Evolutionary conservation across 2,329 filamentous ascomycete genomes (phyloP).

Genomic region (Trichophyton verrucosum): DNA sequence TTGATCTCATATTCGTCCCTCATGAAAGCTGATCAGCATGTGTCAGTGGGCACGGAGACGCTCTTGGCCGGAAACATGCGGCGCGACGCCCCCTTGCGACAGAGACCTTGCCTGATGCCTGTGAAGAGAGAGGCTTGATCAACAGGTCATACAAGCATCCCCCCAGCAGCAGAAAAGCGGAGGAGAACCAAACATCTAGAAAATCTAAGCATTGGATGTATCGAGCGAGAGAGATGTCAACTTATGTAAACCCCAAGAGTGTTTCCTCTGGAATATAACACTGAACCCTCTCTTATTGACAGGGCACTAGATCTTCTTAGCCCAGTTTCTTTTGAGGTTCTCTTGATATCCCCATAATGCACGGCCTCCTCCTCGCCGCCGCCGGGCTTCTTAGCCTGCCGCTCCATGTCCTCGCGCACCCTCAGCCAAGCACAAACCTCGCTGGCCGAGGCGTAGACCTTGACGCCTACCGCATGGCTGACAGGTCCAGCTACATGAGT

Average conservation of each 20-base stretch:
- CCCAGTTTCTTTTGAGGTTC: background rate
- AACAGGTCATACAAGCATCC: background rate
- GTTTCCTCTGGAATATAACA: background rate
- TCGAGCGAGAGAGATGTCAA: background rate
- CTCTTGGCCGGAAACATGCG: constrained; percentile 3
- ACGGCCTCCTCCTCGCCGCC: constrained; percentile 11
- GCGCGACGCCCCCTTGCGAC: background rate
- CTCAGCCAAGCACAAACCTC: constrained; percentile 3
- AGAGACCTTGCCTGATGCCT: background rate
- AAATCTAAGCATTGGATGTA: background rate
- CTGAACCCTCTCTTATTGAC: background rate
- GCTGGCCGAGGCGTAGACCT: constrained; percentile 7
- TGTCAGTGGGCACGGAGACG: background rate
- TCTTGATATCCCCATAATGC: constrained; percentile 7
- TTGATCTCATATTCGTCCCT: background rate
- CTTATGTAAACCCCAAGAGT: background rate
- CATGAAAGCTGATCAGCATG: background rate
- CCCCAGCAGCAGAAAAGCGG: background rate
- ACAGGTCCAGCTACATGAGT: constrained; percentile 5
- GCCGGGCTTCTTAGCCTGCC: constrained; percentile 11
- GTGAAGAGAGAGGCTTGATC: background rate
- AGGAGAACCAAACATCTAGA: background rate
- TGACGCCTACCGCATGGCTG: constrained; percentile 7
- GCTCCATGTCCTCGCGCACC: constrained; percentile 9
- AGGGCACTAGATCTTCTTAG: background rate